Evolutionary conservation across 441 rosid genomes (phyloP).

Genomic region (Sinapis alba): DNA sequence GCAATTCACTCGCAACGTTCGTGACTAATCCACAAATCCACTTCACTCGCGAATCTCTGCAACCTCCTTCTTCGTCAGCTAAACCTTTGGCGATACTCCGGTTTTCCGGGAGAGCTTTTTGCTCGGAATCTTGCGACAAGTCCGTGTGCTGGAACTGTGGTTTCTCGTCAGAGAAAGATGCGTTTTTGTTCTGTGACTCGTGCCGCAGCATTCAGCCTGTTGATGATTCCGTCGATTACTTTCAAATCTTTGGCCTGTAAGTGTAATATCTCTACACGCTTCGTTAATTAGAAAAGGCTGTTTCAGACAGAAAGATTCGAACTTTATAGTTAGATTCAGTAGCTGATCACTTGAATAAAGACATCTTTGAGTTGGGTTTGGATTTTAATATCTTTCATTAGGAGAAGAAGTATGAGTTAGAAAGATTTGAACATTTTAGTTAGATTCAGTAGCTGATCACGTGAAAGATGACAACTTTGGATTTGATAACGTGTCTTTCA

Average conservation of each 20-base stretch:
- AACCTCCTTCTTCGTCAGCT: slow-evolving; percentile 13
- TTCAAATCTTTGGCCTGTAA: slow-evolving; percentile 83
- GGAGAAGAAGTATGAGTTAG: slow-evolving; percentile 70
- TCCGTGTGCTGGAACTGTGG: slow-evolving; percentile 79
- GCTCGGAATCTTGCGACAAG: slow-evolving; percentile 39
- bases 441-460: not conserved
- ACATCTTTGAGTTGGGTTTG: slow-evolving; percentile 17
- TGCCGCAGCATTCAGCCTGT: slow-evolving; percentile 84
- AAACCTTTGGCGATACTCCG: not conserved
- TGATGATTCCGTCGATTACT: slow-evolving; percentile 72
- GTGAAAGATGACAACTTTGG: slow-evolving; percentile 15
- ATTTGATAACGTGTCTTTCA: not conserved
- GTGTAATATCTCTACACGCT: slow-evolving; percentile 17
- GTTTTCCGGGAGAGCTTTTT: slow-evolving; percentile 41
- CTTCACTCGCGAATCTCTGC: slow-evolving; percentile 29
- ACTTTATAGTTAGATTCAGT: slow-evolving; percentile 11
- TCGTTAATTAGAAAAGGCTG: not conserved
- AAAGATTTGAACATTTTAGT: slow-evolving; percentile 4
- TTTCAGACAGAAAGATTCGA: not conserved
- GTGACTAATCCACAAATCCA: slow-evolving; percentile 11
- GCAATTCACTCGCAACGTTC: slow-evolving; percentile 6
- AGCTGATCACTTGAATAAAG: not conserved
- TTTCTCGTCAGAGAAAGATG: slow-evolving; percentile 38
- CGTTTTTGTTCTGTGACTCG: slow-evolving; percentile 68
- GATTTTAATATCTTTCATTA: slow-evolving; percentile 25